Base-by-base conservation (phyloP, 768 basidiomycete genomes). In the Amanita thiersii region DNA sequence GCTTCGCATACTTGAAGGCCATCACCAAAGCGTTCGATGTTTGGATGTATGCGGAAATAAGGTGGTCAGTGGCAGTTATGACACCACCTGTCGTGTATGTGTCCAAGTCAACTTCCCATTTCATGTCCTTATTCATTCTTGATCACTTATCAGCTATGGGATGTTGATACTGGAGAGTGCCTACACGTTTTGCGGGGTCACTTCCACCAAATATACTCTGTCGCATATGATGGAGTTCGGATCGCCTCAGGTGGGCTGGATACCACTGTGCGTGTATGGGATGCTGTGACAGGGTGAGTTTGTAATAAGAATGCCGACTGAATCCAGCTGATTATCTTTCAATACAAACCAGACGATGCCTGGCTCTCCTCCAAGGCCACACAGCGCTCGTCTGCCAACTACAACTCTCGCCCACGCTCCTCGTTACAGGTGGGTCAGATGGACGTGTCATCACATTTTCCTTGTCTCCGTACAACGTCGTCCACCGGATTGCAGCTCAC, bases 11-110 rank as follows among this genome's bases (percentile, higher is more conserved):
- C 67, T 99, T 23, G 60, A 65, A 14, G 94, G 94, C 0, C 94
- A 99, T 56, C 62, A 66, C 19, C 67, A 75, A 30, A 89, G 86
- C 50, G 93, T 98, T 10, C 65, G 94, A 34, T 90, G 89, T 56
- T 63, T 97, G 21, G 94, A 97, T 58, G 81, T 92, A 8, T 82
- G 77, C 50, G 94, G 90, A 18, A 80, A 79, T 48, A 70, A 65
- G 50, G 82, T 84, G 9, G 92, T 92, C 26, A 92, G 87, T 51
- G 94, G 92, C 24, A 92, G 91, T 56, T 98, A 99, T 59, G 94
- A 99, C 58, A 69, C 73, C 33, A 92, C 82, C 12, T 86, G 83
- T 52, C 72, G 92, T 48, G 86, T 94, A 41, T 35, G 76, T 63
- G 21, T 24, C 31, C 14, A 2, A 31, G 29, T 20, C 7, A 15